Percentiles rank a stretch among this genome's conserved stretches.
phyloP scores from a whole-genome alignment of 768 basidiomycete species.

The Gelatoporia subvermispora region DNA sequence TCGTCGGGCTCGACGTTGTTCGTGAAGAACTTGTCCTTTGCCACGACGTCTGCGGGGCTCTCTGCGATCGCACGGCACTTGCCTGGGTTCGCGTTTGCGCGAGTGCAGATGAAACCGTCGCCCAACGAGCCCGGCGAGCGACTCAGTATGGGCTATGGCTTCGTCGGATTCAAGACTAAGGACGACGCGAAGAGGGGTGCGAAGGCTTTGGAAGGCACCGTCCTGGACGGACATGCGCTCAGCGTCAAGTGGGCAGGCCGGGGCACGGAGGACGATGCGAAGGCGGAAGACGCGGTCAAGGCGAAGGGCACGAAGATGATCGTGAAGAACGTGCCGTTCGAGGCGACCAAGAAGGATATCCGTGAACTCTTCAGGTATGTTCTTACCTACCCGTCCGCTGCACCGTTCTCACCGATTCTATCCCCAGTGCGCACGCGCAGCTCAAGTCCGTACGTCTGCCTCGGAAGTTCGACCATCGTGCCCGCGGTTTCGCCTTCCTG shows the following conservation, averaged over 20 bases:
- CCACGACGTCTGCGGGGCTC: slow-evolving; percentile 76
- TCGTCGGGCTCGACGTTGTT: slow-evolving; percentile 80
- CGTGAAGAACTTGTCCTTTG: slow-evolving; percentile 93
- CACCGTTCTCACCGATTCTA: neutral
- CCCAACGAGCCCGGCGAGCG: slow-evolving; percentile 59
- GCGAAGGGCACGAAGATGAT: slow-evolving; percentile 88
- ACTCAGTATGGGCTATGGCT: slow-evolving; percentile 95
- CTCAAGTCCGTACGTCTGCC: slow-evolving; percentile 94
- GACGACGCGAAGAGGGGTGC: slow-evolving; percentile 73
- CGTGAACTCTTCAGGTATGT: slow-evolving; percentile 83
- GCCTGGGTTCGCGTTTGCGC: slow-evolving; percentile 79
- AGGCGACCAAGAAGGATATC: slow-evolving; percentile 90
- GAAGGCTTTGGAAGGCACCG: slow-evolving; percentile 73
- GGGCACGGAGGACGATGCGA: slow-evolving; percentile 56
- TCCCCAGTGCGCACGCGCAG: slow-evolving; percentile 73
- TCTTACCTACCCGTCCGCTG: neutral
- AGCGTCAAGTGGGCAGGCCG: slow-evolving; percentile 85
- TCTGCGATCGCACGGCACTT: slow-evolving; percentile 65
- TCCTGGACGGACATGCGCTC: slow-evolving; percentile 82
- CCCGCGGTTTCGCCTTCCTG: slow-evolving; percentile 94
- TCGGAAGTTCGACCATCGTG: slow-evolving; percentile 82
- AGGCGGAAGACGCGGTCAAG: slow-evolving; percentile 29
- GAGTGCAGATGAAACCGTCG: slow-evolving; percentile 88
- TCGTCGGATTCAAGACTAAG: slow-evolving; percentile 79
- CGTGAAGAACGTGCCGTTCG: slow-evolving; percentile 98